Percentiles rank a stretch among this genome's conserved stretches.
Evolutionary conservation across 1,284 basidiomycete species (phyloP).

Genomic region (Tremellales sp.): DNA sequence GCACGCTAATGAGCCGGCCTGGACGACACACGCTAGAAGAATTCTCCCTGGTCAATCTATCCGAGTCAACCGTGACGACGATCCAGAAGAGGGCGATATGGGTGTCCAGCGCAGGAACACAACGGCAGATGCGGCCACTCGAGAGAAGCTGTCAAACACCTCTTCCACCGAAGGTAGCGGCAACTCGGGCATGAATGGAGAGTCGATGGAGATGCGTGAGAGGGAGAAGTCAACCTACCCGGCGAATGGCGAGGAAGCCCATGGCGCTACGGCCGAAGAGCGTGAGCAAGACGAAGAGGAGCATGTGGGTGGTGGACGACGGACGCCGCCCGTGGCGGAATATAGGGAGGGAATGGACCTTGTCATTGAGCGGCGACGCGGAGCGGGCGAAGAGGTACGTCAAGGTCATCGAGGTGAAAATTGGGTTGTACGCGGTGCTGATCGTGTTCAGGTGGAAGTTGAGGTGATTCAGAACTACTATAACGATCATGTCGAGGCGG

Average conservation of each 20-base stretch:
- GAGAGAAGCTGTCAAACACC: slow-evolving; percentile 17
- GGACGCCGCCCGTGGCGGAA: slow-evolving; percentile 50
- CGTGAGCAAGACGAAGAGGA: slow-evolving; percentile 13
- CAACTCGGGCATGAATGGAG: slow-evolving; percentile 19
- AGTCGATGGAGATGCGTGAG: slow-evolving; percentile 32
- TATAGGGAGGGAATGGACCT: slow-evolving; percentile 67
- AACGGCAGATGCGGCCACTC: slow-evolving; percentile 10
- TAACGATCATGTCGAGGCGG: slow-evolving; percentile 16
- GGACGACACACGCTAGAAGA: slow-evolving; percentile 71
- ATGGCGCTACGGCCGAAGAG: slow-evolving; percentile 3
- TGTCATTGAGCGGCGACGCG: slow-evolving; percentile 59
- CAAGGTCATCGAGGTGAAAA: neutral
- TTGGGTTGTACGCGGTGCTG: slow-evolving; percentile 4
- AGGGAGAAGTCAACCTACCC: slow-evolving; percentile 8
- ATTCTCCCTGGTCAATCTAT: slow-evolving; percentile 65
- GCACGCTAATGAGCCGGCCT: slow-evolving; percentile 56
- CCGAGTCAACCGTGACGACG: slow-evolving; percentile 72
- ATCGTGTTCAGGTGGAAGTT: slow-evolving; percentile 57
- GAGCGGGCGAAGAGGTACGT: slow-evolving; percentile 63
- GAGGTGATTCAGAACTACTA: slow-evolving; percentile 57
- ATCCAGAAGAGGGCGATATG: slow-evolving; percentile 41
- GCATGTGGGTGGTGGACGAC: slow-evolving; percentile 26
- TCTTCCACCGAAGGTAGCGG: slow-evolving; percentile 11
- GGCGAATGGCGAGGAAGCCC: slow-evolving; percentile 1
- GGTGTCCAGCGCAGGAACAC: slow-evolving; percentile 21